Evolutionary conservation across 2,329 filamentous ascomycete species (phyloP).

Genomic region (Clonostachys solani): DNA sequence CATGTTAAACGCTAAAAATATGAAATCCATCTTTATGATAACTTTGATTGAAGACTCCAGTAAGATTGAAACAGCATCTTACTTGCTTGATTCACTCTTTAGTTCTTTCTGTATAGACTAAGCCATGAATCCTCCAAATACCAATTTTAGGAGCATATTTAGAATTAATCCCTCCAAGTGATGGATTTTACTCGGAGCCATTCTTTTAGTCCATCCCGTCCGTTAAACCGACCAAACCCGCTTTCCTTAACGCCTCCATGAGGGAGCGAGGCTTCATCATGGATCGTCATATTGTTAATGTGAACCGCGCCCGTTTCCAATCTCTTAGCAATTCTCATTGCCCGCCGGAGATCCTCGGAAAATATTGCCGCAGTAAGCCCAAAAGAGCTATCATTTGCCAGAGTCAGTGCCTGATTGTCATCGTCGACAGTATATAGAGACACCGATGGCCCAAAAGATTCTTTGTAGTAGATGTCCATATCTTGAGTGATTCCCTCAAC

Average conservation of each 20-base stretch:
- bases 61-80: too few relatives aligned
- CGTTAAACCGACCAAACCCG: constrained; percentile 56
- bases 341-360: constrained; percentile 44
- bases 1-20: too few relatives aligned
- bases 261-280: constrained; percentile 58
- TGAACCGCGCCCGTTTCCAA: constrained; percentile 57
- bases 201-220: constrained; percentile 10
- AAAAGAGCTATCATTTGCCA: constrained; percentile 42
- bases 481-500: constrained; percentile 52
- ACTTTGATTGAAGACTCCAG: too few relatives aligned
- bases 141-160: too few relatives aligned
- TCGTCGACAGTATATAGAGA: constrained; percentile 59
- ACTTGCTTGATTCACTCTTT: too few relatives aligned
- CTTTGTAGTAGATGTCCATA: constrained; percentile 73
- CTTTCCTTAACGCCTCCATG: constrained; percentile 64
- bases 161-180: constrained; percentile 2
- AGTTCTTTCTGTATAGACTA: too few relatives aligned
- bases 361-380: constrained; percentile 55
- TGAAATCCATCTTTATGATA: too few relatives aligned
- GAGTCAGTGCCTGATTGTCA: constrained; percentile 60
- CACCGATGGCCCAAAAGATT: constrained; percentile 75
- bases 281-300: constrained; percentile 58
- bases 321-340: constrained; percentile 36
- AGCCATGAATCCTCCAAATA: too few relatives aligned
- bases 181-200: constrained; percentile 5